Percentiles rank a stretch among this genome's conserved stretches.
phyloP scores from a whole-genome alignment of 2,329 filamentous ascomycete species.

The Hymenoscyphus albidus region DNA sequence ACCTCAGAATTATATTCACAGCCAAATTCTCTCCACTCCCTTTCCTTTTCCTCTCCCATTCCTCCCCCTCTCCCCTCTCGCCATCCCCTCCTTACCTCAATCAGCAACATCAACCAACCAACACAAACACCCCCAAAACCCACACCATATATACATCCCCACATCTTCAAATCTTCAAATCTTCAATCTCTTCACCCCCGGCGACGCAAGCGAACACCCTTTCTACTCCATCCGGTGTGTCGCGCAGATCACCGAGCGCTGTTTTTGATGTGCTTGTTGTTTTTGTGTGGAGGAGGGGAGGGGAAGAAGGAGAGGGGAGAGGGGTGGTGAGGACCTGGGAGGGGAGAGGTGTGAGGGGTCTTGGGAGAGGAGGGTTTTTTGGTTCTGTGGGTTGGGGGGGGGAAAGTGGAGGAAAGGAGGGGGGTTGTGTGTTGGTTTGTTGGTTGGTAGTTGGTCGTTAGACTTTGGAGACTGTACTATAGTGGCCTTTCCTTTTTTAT shows the following conservation, averaged over 20 bases:
- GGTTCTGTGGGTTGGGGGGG: too few relatives aligned
- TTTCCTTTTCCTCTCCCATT: too few relatives aligned
- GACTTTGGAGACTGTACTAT: too few relatives aligned
- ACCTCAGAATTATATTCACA: background rate
- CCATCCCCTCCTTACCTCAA: too few relatives aligned
- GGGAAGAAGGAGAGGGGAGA: background rate
- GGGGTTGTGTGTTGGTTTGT: too few relatives aligned
- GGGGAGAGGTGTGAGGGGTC: too few relatives aligned
- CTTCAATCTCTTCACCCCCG: constrained; percentile 1
- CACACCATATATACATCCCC: background rate
- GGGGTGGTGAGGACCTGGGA: background rate
- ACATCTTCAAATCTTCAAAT: constrained; percentile 6
- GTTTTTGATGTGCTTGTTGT: background rate
- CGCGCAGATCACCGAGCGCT: background rate
- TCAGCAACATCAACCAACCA: background rate
- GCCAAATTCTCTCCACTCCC: background rate
- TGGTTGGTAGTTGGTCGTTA: too few relatives aligned
- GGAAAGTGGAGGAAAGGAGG: too few relatives aligned
- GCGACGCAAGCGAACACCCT: background rate
- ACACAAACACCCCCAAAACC: background rate
- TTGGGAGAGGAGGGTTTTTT: too few relatives aligned
- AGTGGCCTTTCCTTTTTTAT: too few relatives aligned
- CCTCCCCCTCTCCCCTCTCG: too few relatives aligned
- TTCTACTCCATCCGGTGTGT: background rate
- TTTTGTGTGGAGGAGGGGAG: background rate